Base-by-base conservation (phyloP, 306 rosid genomes). In the Prunus davidiana region DNA sequence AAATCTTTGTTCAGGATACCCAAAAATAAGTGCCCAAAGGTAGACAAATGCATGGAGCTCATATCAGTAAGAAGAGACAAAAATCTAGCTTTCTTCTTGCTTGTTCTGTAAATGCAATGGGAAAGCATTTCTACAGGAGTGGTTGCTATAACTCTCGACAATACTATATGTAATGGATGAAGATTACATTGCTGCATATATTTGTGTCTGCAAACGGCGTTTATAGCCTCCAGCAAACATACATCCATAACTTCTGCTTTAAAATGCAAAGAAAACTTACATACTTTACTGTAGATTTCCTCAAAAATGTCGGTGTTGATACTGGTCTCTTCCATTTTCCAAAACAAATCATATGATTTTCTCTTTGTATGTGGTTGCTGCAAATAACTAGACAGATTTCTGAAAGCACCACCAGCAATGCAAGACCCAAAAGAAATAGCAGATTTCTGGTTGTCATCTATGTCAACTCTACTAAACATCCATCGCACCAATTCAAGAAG, bases 401-500 rank as follows among this genome's bases (percentile, higher is more conserved):
- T 77, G 75, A 95, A 95, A 79, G 98, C 97, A 78, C 79, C 80
- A 60, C 87, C 86, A 78, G 97, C 97, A 71, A 92, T 76, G 79
- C 85, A 83, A 80, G 88, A 86, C 54, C 85, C 97, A 74, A 95
- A 76, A 85, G 88, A 86, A 34, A 87, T 61, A 70, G 75, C 83
- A 75, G 86, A 77, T 61, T 73, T 68, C 38, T 19, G 65, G 27
- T 34, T 47, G 69, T 81, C 84, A 81, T 82, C 85, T 64, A 74
- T 58, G 56, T 74, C 82, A 55, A 78, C 80, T 65, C 85, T 84
- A 25, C 47, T 72, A 67, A 95, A 83, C 86, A 95, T 88, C 98
- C 96, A 92, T 76, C 79, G 86, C 55, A 84, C 98, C 62, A 92
- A 80, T 84, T 89, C 92, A 85, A 95, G 91, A 66, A 95, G 89